Percentiles rank a stretch among this genome's conserved stretches.
Conservation (phyloP, 768 basidiomycete genomes). For the Xerocomellus intermedius region DNA sequence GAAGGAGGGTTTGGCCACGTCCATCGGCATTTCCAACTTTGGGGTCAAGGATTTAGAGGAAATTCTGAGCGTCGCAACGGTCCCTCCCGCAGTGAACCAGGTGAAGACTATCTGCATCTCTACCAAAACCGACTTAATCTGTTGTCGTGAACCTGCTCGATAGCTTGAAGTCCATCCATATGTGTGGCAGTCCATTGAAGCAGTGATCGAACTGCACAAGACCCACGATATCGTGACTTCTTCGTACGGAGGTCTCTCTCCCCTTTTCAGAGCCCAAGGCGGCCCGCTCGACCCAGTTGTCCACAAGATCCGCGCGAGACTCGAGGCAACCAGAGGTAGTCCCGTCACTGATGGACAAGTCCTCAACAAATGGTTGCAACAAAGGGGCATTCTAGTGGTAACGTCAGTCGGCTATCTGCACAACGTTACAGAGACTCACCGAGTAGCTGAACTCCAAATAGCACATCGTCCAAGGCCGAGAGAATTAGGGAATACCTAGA, state of each 20-base stretch:
- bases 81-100: constrained; percentile 1
- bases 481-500: neutral
- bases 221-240: neutral
- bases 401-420: neutral
- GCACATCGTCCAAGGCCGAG: neutral
- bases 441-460: neutral
- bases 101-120: neutral
- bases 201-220: neutral
- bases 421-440: neutral
- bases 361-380: neutral
- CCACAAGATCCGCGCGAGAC: neutral
- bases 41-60: neutral
- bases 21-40: constrained; percentile 3
- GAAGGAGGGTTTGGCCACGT: constrained; percentile 1
- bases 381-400: constrained; percentile 1
- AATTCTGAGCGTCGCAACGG: neutral
- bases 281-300: neutral
- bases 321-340: neutral
- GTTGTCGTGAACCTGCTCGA: neutral
- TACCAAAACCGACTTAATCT: neutral
- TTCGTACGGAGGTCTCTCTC: constrained; percentile 2
- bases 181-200: constrained; percentile 5
- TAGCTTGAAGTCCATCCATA: constrained; percentile 2
- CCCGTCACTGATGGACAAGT: constrained; percentile 1
- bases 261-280: neutral